Conservation (phyloP, 495 filamentous ascomycete genomes). For the Aspergillus leporis region DNA sequence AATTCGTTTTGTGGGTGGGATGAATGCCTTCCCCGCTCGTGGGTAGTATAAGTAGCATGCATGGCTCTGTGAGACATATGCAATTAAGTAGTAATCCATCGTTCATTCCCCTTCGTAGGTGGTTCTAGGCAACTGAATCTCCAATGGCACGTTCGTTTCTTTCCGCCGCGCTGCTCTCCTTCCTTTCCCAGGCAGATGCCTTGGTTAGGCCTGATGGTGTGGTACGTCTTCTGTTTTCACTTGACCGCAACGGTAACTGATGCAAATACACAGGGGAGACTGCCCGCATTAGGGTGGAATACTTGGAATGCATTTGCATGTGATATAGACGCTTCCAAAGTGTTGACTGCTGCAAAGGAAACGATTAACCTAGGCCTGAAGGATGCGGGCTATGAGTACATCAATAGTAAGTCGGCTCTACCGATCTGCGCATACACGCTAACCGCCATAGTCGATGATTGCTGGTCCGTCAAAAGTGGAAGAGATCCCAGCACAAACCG, state of each 20-base stretch:
- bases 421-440: constrained; percentile 11
- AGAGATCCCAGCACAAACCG: constrained; percentile 47
- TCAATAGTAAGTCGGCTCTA: constrained; percentile 52
- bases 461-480: constrained; percentile 58
- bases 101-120: background rate
- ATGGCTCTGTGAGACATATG: background rate
- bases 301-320: constrained; percentile 62
- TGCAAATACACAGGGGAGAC: constrained; percentile 29
- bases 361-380: constrained; percentile 56
- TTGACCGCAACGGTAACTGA: background rate
- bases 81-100: background rate
- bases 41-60: background rate
- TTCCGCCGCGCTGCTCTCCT: background rate
- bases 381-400: constrained; percentile 67
- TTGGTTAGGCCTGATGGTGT: constrained; percentile 31
- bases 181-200: constrained; percentile 9
- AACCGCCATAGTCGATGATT: constrained; percentile 51
- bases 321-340: constrained; percentile 52
- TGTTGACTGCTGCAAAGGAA: constrained; percentile 51
- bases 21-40: background rate
- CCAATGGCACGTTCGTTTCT: background rate
- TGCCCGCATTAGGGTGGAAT: constrained; percentile 63
- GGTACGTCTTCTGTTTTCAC: constrained; percentile 18
- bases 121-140: background rate
- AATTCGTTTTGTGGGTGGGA: background rate